Conservation (phyloP, 495 filamentous ascomycete genomes). For the Annulohypoxylon maeteangense region DNA sequence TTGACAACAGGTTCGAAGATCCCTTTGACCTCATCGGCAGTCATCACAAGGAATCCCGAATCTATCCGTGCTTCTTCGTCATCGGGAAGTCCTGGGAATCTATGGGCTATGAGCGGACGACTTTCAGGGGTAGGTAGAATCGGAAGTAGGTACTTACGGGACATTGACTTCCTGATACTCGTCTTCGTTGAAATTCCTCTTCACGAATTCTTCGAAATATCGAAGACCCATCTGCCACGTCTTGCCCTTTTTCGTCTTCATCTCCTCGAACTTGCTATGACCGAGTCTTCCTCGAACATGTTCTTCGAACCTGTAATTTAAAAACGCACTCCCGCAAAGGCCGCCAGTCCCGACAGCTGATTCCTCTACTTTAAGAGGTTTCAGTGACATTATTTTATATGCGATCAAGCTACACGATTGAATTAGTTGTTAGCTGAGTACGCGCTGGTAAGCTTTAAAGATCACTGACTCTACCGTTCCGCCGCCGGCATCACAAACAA, state of each 20-base stretch:
- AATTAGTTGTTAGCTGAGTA: conserved; percentile 41
- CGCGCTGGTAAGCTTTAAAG: conserved; percentile 29
- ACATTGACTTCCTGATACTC: conserved; percentile 75
- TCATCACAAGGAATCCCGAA: conserved; percentile 73
- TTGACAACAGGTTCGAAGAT: conserved; percentile 75
- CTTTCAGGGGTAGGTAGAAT: neutral
- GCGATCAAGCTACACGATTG: conserved; percentile 67
- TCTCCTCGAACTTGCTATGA: conserved; percentile 67
- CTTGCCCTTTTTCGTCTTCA: conserved; percentile 67
- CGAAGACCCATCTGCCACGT: conserved; percentile 79
- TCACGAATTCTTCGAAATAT: conserved; percentile 74
- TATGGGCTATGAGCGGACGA: conserved; percentile 17
- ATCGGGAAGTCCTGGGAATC: conserved; percentile 76
- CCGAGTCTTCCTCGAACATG: conserved; percentile 69
- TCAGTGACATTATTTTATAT: conserved; percentile 70
- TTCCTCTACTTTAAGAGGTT: conserved; percentile 70
- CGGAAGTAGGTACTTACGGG: conserved; percentile 53
- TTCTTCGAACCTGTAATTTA: conserved; percentile 76
- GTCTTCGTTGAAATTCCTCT: conserved; percentile 79
- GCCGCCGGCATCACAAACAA: conserved; percentile 82
- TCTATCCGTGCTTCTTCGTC: conserved; percentile 69
- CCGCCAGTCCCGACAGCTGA: conserved; percentile 72
- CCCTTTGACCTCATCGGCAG: conserved; percentile 66
- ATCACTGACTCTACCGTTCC: conserved; percentile 72
- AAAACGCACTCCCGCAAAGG: conserved; percentile 74